Percentiles rank a stretch among this genome's conserved stretches.
These are phyloP conservation scores for Forsythia viridissima DNA, from an alignment of 257 asterid species.

Conservation along the genomic window DNA sequence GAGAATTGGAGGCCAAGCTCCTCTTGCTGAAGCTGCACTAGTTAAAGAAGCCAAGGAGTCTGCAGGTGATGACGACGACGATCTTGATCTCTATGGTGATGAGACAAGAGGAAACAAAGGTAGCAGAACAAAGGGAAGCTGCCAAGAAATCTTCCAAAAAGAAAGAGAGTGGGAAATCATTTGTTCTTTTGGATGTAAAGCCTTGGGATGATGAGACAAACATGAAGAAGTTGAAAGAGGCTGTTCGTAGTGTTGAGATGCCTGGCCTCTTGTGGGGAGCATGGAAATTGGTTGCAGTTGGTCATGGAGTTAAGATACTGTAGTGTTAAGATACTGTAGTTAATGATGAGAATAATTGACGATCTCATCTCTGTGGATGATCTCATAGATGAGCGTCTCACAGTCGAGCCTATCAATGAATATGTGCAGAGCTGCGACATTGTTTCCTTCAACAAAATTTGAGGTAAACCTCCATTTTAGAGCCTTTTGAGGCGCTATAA, in stretches of 20 bases:
- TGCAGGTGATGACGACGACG: slow-evolving; percentile 67
- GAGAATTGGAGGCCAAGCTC: slow-evolving; percentile 52
- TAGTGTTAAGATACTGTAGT: too few species aligned
- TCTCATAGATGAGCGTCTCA: slow-evolving; percentile 48
- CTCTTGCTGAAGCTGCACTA: slow-evolving; percentile 57
- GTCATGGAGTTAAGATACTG: slow-evolving; percentile 86
- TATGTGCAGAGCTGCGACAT: slow-evolving; percentile 56
- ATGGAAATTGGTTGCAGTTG: slow-evolving; percentile 82
- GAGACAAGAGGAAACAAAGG: slow-evolving; percentile 96
- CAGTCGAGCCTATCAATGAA: slow-evolving; percentile 48
- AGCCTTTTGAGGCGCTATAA: slow-evolving; percentile 26
- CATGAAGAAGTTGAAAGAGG: slow-evolving; percentile 89
- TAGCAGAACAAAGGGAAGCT: slow-evolving; percentile 86
- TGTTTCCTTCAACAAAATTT: slow-evolving; percentile 60
- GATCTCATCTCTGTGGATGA: slow-evolving; percentile 82
- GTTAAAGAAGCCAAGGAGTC: slow-evolving; percentile 55
- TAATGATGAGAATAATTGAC: slow-evolving; percentile 79
- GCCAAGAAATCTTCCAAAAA: slow-evolving; percentile 77
- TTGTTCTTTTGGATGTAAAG: slow-evolving; percentile 86
- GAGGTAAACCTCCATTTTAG: slow-evolving; percentile 5
- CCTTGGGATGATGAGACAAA: slow-evolving; percentile 99
- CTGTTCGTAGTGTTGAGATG: slow-evolving; percentile 69
- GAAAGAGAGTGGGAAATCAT: slow-evolving; percentile 99
- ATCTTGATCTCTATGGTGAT: slow-evolving; percentile 90
- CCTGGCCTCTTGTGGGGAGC: slow-evolving; percentile 98